Evolutionary conservation across 2,329 filamentous ascomycete species (phyloP), one percentile per base, ranked within the genome.

Genomic region (Verticillium tricorpus): DNA sequence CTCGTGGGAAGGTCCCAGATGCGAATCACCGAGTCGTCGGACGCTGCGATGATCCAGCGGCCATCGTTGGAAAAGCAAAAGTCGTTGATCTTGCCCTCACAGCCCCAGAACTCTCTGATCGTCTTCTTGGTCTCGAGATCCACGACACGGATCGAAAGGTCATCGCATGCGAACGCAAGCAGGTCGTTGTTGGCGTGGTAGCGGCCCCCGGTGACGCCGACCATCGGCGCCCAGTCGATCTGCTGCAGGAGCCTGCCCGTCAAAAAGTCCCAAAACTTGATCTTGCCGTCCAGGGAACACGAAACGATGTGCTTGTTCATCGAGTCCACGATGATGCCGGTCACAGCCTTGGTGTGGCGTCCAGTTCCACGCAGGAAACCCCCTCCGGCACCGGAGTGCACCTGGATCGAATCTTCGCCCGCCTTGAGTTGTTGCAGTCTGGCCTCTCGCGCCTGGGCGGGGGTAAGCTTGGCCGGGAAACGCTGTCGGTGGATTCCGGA

Each of bases 261-360:
- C n/a, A 87, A 76, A 66, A 99, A 96, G 67, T 96, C 91, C 96
- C 96, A 99, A 73, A 99, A 98, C 79, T 97, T 98, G 69, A 98
- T 84, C 74, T 90, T 96, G 35, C 95, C 95, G 74, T 99, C 95
- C 15, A 93, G 78, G 2, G 92, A 90, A 72, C 93, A 96, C 64
- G 93, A 96, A 54, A 97, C 87, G 58, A 98, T 82, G 19, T 84
- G 86, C 66, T 89, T 91, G 76, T 97, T 97, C 73, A 98, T 82
- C n/a, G 87, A 89, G 76, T 99, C 94, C 17, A 98, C 87, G 28
- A 92, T 83, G 50, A 99, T 80, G 1, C 95, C 96, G 1, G 94
- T 97, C 5, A 99, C 86, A 2, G 91, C 83, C 69, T 89, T 89
- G 2, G 84, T 90, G 74, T 99, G 95, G 68, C 89, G 93, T 22